Evolutionary conservation across 2,329 filamentous ascomycete genomes (phyloP).

Genomic region (Exophiala sp.): DNA sequence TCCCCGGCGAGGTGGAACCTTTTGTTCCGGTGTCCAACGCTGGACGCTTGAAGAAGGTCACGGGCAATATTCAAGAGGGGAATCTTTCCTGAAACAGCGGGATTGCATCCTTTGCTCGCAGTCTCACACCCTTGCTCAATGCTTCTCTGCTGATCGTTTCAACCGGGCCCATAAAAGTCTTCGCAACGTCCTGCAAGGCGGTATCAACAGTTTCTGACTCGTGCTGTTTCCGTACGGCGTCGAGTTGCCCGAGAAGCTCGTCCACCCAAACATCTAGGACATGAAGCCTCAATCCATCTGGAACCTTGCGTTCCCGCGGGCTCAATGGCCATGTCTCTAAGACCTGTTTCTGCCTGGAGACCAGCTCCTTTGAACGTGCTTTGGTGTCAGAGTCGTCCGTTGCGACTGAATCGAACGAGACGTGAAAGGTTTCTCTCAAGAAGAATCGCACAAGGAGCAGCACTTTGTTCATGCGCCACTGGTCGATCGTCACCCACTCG

Average conservation of each 20-base stretch:
- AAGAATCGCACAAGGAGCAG: constrained; percentile 68
- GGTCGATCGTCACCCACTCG: constrained; percentile 67
- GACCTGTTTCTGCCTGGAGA: constrained; percentile 24
- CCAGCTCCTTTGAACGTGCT: constrained; percentile 16
- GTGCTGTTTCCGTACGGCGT: constrained; percentile 4
- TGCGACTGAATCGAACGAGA: constrained; percentile 14
- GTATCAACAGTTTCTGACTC: constrained; percentile 2
- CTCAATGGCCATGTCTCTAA: constrained; percentile 38
- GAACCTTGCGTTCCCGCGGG: constrained; percentile 51
- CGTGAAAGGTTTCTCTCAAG: constrained; percentile 23
- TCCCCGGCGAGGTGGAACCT: no score
- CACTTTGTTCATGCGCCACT: constrained; percentile 85
- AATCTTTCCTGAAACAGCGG: constrained; percentile 12
- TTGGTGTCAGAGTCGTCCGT: constrained; percentile 20
- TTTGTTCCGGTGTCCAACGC: no score
- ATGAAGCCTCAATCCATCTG: constrained; percentile 80
- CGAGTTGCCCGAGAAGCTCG: constrained; percentile 51
- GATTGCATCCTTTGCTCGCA: constrained; percentile 22
- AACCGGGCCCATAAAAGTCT: constrained; percentile 16
- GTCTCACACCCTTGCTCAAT: constrained; percentile 23
- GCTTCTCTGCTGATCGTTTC: constrained; percentile 20
- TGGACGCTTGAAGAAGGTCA: background rate
- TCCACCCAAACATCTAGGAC: constrained; percentile 87
- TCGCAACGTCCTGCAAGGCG: constrained; percentile 7
- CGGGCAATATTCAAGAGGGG: background rate